Base-by-base conservation (phyloP, 2,329 filamentous ascomycete species). In the Pleurostoma richardsiae region DNA sequence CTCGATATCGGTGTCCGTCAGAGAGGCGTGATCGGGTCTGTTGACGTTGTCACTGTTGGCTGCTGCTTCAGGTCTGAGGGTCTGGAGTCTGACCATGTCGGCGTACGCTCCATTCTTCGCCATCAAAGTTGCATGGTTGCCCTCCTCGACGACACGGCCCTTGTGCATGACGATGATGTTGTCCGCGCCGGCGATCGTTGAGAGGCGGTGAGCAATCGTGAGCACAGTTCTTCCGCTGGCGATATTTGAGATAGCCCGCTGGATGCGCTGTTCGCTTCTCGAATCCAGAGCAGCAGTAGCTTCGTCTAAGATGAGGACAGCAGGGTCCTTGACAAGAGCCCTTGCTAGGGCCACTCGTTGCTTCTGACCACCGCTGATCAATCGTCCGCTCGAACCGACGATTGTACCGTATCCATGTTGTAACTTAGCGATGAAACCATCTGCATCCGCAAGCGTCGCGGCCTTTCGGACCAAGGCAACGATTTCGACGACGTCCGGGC, bases 271-370 rank as follows among this genome's bases (percentile, higher is more conserved):
- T 55, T 84, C 81, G 41, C 73, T 80, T 3, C 70, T 70, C 10
- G 79, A 80, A 56, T 85, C 81, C 1, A 85, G 67, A 2, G 80
- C 72, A 1, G 79, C 73, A 2, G 81, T 85, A 3, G 80, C 80
- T 56, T 85, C 81, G 40, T 85, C 82, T 3, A 84, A 65, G 8
- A 85, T 68, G 3, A 84, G 65, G 6, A 85, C 74, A 43, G 68
- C 68, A 3, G 80, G 80, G 41, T 83, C 70, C 4, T 74, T 68
- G 30, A 84, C 72, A 10, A 85, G 62, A 19, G 76, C 77, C 29
- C 80, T 67, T 1, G 81, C 80, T 5, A 84, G 67, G 6, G 79
- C 78, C 45, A 85, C 68, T 4, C 80, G 69, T 55, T 85, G 81
- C 44, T 77, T 73, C 56, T 85, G 80, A 1, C 80, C 80, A 45